Evolutionary conservation across 2,329 filamentous ascomycete species (phyloP).

Genomic region (Fusarium devonianum): DNA sequence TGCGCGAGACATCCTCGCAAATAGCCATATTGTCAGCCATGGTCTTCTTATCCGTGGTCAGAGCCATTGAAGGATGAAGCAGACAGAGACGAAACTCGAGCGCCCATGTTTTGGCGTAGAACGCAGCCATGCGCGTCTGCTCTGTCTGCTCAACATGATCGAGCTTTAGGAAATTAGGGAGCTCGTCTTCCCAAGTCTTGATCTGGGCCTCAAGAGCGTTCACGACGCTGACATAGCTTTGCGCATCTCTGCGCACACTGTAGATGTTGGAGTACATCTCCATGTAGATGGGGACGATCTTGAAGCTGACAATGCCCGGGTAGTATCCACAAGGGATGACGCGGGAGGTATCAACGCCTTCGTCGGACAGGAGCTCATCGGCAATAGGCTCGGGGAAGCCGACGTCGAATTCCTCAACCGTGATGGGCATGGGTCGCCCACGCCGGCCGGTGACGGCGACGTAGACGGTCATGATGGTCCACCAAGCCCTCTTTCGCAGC

Average conservation of each 20-base stretch:
- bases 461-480: slow-evolving; percentile 71
- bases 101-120: slow-evolving; percentile 61
- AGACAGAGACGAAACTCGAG: slow-evolving; percentile 67
- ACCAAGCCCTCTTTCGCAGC: slow-evolving; percentile 80
- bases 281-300: slow-evolving; percentile 70
- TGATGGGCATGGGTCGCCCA: slow-evolving; percentile 78
- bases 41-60: slow-evolving; percentile 60
- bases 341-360: slow-evolving; percentile 64
- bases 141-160: slow-evolving; percentile 52
- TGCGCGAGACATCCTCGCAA: slow-evolving; percentile 70
- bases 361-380: slow-evolving; percentile 73
- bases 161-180: slow-evolving; percentile 67
- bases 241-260: slow-evolving; percentile 67
- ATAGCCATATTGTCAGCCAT: slow-evolving; percentile 69
- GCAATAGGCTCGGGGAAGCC: slow-evolving; percentile 76
- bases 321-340: slow-evolving; percentile 70
- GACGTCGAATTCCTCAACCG: slow-evolving; percentile 78
- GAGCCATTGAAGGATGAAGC: slow-evolving; percentile 67
- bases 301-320: slow-evolving; percentile 71
- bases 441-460: slow-evolving; percentile 77
- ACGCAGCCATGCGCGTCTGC: slow-evolving; percentile 58
- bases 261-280: slow-evolving; percentile 82
- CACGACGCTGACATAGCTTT: slow-evolving; percentile 69
- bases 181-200: slow-evolving; percentile 65
- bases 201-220: slow-evolving; percentile 71